Conservation (phyloP, 2,329 filamentous ascomycete genomes). For the Trichoderma citrinoviride region DNA sequence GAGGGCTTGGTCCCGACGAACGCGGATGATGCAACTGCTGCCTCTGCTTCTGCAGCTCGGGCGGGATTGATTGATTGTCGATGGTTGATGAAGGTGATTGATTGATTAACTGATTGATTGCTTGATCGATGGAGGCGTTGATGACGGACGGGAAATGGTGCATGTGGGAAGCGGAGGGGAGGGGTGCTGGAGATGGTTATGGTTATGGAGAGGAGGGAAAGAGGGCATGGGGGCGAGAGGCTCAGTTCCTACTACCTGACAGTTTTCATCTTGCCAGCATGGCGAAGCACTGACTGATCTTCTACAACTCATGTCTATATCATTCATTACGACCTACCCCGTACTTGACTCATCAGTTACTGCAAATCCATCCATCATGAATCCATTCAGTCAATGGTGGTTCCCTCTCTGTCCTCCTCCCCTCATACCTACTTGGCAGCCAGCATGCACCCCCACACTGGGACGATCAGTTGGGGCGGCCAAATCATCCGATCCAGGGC, state of each 20-base stretch:
- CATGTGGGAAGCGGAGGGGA: background rate
- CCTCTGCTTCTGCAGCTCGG: constrained; percentile 4
- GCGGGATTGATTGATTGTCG: background rate
- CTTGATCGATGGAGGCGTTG: background rate
- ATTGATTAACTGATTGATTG: background rate
- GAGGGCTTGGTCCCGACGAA: background rate
- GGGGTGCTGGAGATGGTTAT: background rate
- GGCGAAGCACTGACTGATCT: too few relatives aligned
- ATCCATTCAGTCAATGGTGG: background rate
- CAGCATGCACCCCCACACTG: constrained; percentile 10
- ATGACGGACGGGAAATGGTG: background rate
- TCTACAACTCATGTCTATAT: too few relatives aligned
- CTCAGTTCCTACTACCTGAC: too few relatives aligned
- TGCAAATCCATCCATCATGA: background rate
- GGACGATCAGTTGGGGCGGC: constrained; percentile 15
- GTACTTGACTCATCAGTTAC: background rate
- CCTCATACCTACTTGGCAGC: too few relatives aligned
- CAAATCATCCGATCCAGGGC: constrained; percentile 17
- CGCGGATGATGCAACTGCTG: constrained; percentile 16
- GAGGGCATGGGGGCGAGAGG: background rate
- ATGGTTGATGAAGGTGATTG: background rate
- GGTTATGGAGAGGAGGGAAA: background rate
- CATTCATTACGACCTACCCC: background rate
- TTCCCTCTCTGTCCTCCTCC: background rate
- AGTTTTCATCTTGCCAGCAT: too few relatives aligned